Base-by-base conservation (phyloP, 164 flowering plant species). In the Tinospora cordifolia region DNA sequence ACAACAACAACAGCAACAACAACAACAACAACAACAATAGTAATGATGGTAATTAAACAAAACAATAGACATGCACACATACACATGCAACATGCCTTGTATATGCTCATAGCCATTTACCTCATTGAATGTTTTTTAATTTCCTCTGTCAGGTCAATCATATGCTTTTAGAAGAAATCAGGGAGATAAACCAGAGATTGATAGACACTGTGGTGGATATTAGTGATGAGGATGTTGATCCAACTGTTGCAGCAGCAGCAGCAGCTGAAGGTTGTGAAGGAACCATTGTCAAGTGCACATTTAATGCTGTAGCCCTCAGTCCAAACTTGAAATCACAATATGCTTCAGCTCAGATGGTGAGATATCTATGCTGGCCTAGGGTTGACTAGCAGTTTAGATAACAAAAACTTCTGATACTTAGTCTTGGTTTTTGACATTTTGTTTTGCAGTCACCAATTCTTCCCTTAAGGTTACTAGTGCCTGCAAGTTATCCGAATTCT, bases 131-230 rank as follows among this genome's bases (percentile, higher is more conserved):
- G 30, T 26, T 57, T 39, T 17, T 44, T 19, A 26, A 47, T 24
- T 9, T 3, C 64, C 27, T 69, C 17, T 81, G 75, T 79, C 86
- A 91, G 98, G 88, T 79, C 62, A 88, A 87, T 77, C 91, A 80
- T 82, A 83, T 81, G 11, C 91, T 94, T 51, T 25, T 85, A 77
- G 90, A 89, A 74, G 98, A 92, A 73, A 86, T 92, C 60, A 81
- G 79, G 77, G 90, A 85, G 63, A 90, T 88, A 74, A 94, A 94
- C 78, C 87, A 78, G 72, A 82, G 85, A 41, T 87, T 94, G 8
- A 88, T 92, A 40, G 99, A 92, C 74, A 92, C 98, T 26, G 88
- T 87, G 19, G 90, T 90, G 57, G 86, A 84, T 66, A 77, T 92
- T 65, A 83, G 91, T 78, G 89, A 89, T 63, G 96, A 87, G 74